phyloP scores from a whole-genome alignment of 179 eudicot genomes.

The Beta corolliflora region DNA sequence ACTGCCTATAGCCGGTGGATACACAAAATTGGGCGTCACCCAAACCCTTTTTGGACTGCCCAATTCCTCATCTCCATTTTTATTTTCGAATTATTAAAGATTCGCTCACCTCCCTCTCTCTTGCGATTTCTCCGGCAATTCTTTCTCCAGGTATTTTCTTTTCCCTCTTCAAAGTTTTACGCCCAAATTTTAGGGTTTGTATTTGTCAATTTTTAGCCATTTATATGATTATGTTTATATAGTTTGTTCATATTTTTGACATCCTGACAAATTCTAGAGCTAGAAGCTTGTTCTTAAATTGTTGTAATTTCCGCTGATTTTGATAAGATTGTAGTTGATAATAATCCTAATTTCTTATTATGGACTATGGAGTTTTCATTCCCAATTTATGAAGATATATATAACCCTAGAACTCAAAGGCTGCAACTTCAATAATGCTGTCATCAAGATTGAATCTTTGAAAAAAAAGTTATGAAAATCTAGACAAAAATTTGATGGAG shows the following conservation, averaged over 20 bases:
- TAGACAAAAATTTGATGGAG: too few relatives aligned
- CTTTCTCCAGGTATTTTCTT: slow-evolving; percentile 16
- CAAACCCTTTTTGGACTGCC: not conserved
- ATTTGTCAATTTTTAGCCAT: not conserved
- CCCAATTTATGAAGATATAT: not conserved
- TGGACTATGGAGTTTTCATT: not conserved
- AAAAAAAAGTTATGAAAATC: not conserved
- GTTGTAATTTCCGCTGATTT: not conserved
- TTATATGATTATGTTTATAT: not conserved
- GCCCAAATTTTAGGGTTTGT: not conserved
- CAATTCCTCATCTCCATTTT: not conserved
- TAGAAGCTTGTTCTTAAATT: not conserved
- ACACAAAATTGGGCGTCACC: not conserved
- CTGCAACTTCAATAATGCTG: not conserved
- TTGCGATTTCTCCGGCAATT: not conserved
- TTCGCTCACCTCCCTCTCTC: not conserved
- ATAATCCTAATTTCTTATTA: not conserved
- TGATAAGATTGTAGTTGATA: slow-evolving; percentile 8
- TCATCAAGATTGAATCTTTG: not conserved
- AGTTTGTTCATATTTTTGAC: not conserved
- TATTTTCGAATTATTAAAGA: not conserved
- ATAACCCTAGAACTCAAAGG: not conserved
- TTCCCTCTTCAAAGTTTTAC: too few relatives aligned
- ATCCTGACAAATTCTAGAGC: not conserved
- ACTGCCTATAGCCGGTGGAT: not conserved